Conservation (phyloP, 2,329 filamentous ascomycete genomes). For the Verticillium nonalfalfae region DNA sequence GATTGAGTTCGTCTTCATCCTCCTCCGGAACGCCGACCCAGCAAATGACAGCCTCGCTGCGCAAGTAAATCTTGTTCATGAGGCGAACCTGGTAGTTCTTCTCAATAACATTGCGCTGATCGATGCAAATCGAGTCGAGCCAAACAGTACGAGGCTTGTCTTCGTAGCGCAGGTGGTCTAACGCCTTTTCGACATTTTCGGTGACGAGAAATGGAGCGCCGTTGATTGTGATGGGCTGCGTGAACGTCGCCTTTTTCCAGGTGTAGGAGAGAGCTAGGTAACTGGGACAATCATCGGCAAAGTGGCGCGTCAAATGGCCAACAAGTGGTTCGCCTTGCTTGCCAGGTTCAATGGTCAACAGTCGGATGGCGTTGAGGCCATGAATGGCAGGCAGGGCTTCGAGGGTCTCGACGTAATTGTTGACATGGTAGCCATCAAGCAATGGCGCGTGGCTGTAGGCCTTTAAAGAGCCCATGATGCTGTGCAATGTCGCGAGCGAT, state of each 20-base stretch:
- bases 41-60: constrained; percentile 13
- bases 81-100: constrained; percentile 19
- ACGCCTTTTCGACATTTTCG: not conserved
- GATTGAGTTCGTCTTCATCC: constrained; percentile 1
- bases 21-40: constrained; percentile 17
- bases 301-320: not conserved
- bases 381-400: not conserved
- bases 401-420: not conserved
- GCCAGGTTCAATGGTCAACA: not conserved
- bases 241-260: not conserved
- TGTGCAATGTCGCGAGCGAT: not conserved
- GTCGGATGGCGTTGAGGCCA: not conserved
- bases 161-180: not conserved
- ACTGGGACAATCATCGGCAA: not conserved
- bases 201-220: not conserved
- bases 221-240: not conserved
- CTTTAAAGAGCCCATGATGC: not conserved
- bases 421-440: not conserved
- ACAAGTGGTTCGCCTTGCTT: not conserved
- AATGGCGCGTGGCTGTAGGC: not conserved
- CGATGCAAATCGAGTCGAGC: constrained; percentile 24
- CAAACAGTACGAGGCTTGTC: constrained; percentile 12
- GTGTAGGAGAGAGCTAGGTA: not conserved
- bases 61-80: constrained; percentile 20
- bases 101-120: constrained; percentile 17